Base-by-base conservation (phyloP, 768 basidiomycete species). In the Omphalotus guepiniiformis region DNA sequence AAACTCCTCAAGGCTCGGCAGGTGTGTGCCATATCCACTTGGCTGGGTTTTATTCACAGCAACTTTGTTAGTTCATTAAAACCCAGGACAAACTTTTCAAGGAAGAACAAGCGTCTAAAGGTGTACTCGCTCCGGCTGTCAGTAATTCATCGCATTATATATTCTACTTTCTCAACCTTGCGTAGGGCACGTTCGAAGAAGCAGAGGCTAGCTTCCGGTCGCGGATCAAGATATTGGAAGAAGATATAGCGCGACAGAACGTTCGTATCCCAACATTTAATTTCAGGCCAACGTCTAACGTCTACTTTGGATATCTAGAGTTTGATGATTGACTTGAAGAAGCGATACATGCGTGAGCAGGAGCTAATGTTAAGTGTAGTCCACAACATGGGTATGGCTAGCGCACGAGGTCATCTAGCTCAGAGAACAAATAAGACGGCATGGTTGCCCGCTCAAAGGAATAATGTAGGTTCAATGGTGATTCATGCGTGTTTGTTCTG, bases 61-160 rank as follows among this genome's bases (percentile, higher is more conserved):
- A 23, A n/a, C n/a, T n/a, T 52, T 29, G 19, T n/a, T 48, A 94
- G 89, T 93, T 95, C 65, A 92, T 97, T 70, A 92, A 91, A 62
- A 76, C 83, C 26, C 93, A 95, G 63, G 93, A 96, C 67, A 88
- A 87, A 53, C 72, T 92, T 23, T 86, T 93, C 67, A 87, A 86
- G 55, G 88, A 91, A 58, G 84, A 85, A 58, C 82, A 84, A 41
- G 80, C 82, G 4, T 78, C 80, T 42, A 75, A 74, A 55, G 70
- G 67, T 25, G 71, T 69, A 18, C 56, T 66, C 46, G 63, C 64
- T 39, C 58, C 70, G 27, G 64, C 76, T 32, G 83, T 83, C 53
- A 52, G 73, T 63, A 27, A 39, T 27, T 2, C 16, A 19, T 4
- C 39, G 12, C 8, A 21, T 42, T 18, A 2, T 29, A 12, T 12